Conservation (phyloP, 768 basidiomycete genomes). For the Imleria badia region DNA sequence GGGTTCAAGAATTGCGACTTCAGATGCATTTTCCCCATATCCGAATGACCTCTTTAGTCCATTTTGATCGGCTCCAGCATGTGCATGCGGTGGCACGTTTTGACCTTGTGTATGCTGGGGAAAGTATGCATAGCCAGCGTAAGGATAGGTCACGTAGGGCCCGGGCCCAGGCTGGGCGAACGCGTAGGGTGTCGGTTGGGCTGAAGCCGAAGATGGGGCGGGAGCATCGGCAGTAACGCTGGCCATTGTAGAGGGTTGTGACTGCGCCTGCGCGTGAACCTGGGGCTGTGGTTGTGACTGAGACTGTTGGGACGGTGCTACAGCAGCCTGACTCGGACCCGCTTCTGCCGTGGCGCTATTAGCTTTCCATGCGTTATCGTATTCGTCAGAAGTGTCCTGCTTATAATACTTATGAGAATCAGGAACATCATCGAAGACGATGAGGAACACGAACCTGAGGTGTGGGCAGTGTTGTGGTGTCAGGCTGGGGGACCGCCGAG, state of each 20-base stretch:
- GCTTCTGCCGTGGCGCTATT: slow-evolving; percentile 45
- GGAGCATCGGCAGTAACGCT: slow-evolving; percentile 19
- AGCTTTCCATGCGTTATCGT: slow-evolving; percentile 62
- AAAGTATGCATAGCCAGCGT: slow-evolving; percentile 35
- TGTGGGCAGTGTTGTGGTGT: slow-evolving; percentile 20
- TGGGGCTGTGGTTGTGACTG: slow-evolving; percentile 22
- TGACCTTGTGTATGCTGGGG: slow-evolving; percentile 24
- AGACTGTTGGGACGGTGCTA: slow-evolving; percentile 21
- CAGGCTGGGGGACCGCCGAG: slow-evolving; percentile 22
- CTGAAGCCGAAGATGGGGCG: slow-evolving; percentile 18
- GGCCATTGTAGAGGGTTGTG: slow-evolving; percentile 23
- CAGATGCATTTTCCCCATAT: slow-evolving; percentile 24
- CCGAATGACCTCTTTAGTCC: slow-evolving; percentile 30
- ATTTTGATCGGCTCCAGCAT: slow-evolving; percentile 27
- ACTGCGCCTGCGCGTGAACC: slow-evolving; percentile 13
- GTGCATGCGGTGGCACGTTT: slow-evolving; percentile 22
- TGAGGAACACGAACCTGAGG: slow-evolving; percentile 25
- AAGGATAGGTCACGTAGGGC: slow-evolving; percentile 38
- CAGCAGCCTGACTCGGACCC: slow-evolving; percentile 23
- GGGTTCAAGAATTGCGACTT: slow-evolving; percentile 35
- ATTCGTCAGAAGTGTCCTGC: slow-evolving; percentile 51
- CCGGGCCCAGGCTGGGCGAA: slow-evolving; percentile 30
- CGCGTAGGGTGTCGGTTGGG: slow-evolving; percentile 30
- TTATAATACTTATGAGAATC: slow-evolving; percentile 10
- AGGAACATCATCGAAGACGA: background rate